phyloP scores from a whole-genome alignment of 169 alveolate species.

The Eimeria acervulina region DNA sequence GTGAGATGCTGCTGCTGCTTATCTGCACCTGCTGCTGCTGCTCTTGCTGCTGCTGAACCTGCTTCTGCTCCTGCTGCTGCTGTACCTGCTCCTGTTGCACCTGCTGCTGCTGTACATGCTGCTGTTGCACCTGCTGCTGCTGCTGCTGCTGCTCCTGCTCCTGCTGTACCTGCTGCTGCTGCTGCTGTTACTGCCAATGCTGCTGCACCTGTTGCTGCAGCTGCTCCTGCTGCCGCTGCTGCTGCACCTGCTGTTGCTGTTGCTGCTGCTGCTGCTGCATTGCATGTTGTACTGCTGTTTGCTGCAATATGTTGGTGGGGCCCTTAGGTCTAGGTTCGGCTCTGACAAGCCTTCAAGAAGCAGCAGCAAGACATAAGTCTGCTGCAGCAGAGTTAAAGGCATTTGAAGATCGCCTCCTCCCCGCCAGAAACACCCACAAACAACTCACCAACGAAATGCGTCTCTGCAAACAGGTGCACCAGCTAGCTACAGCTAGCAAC shows the following conservation, averaged over 20 bases:
- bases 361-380: not conserved
- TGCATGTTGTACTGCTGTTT: not conserved
- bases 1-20: not conserved
- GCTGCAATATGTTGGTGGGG: too few relatives aligned
- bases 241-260: conserved; percentile 54
- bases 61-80: conserved; percentile 26
- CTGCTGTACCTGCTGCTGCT: conserved; percentile 37
- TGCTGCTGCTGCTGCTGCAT: conserved; percentile 26
- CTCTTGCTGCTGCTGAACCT: conserved; percentile 25
- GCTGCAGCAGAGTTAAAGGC: not conserved
- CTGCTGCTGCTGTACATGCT: conserved; percentile 28
- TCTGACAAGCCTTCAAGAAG: conserved; percentile 7
- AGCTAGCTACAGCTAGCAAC: conserved; percentile 2
- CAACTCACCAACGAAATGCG: not conserved
- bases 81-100: not conserved
- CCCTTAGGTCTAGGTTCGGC: not conserved
- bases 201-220: conserved; percentile 35
- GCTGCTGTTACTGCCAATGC: conserved; percentile 30
- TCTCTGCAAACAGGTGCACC: not conserved
- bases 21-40: not conserved
- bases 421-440: not conserved
- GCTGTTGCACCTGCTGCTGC: conserved; percentile 43
- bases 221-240: conserved; percentile 45
- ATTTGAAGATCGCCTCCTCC: not conserved
- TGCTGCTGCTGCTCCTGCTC: conserved; percentile 50